phyloP scores from a whole-genome alignment of 2,329 filamentous ascomycete genomes.

The Westerdykella ornata region DNA sequence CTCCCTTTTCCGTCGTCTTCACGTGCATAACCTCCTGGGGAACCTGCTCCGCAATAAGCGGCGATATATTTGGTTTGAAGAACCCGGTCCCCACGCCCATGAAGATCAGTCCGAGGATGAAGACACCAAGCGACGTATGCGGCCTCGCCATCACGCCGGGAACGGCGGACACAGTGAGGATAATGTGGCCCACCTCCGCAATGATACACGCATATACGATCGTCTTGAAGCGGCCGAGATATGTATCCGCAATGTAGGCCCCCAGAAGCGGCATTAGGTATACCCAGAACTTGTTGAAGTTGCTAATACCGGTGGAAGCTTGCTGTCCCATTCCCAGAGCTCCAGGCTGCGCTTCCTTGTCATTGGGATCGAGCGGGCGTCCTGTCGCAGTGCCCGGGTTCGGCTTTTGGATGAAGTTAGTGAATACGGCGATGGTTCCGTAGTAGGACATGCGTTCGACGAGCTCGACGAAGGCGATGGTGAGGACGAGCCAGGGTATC shows the following conservation, averaged over 20 bases:
- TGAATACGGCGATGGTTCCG: conserved; percentile 32
- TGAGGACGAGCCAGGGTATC: conserved; percentile 31
- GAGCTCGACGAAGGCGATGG: conserved; percentile 36
- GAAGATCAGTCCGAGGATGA: conserved; percentile 52
- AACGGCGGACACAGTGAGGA: conserved; percentile 51
- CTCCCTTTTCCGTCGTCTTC: conserved; percentile 43
- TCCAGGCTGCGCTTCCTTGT: conserved; percentile 38
- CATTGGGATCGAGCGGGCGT: conserved; percentile 15
- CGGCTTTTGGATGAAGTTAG: conserved; percentile 33
- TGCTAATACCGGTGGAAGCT: conserved; percentile 46
- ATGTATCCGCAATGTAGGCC: conserved; percentile 55
- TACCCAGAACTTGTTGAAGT: conserved; percentile 52
- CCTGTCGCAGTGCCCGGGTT: conserved; percentile 27
- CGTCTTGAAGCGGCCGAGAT: conserved; percentile 56
- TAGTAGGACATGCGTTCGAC: conserved; percentile 38
- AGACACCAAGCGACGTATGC: conserved; percentile 49
- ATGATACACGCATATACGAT: conserved; percentile 51
- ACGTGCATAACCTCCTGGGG: conserved; percentile 47
- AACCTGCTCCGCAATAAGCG: conserved; percentile 58
- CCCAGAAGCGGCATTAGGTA: conserved; percentile 54
- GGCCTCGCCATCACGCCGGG: conserved; percentile 45
- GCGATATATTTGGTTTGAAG: conserved; percentile 61
- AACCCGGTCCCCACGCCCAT: conserved; percentile 62
- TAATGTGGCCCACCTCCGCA: conserved; percentile 53
- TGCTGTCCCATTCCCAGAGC: conserved; percentile 52